phyloP scores from a whole-genome alignment of 495 filamentous ascomycete species.

The Penicillium canariense region DNA sequence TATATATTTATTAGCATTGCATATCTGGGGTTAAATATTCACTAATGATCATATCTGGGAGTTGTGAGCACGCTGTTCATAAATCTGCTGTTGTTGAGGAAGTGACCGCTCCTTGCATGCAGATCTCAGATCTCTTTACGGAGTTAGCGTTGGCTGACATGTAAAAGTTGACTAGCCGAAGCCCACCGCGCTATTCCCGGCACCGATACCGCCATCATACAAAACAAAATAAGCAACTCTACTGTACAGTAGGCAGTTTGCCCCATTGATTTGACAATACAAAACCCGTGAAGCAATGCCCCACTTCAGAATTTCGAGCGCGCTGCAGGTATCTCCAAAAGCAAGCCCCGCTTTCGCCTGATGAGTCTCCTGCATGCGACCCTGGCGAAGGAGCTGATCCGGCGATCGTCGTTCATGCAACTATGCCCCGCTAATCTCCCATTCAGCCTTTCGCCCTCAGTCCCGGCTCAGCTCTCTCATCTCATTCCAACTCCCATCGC shows the following conservation, averaged over 20 bases:
- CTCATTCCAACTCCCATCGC: neutral
- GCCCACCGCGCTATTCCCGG: neutral
- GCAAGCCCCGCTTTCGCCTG: neutral
- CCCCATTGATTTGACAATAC: neutral
- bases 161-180: neutral
- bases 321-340: neutral
- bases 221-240: neutral
- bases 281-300: neutral
- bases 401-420: constrained; percentile 7
- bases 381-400: neutral
- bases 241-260: no score
- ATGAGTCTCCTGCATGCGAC: neutral
- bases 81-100: neutral
- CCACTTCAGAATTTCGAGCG: neutral
- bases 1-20: constrained; percentile 1
- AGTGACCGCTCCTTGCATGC: neutral
- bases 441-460: neutral
- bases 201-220: neutral
- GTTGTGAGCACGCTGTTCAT: neutral
- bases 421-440: neutral
- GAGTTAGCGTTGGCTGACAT: neutral
- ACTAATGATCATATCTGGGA: constrained; percentile 1
- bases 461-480: neutral
- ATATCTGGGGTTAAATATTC: constrained; percentile 1
- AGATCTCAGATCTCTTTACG: neutral